These are phyloP conservation scores for Bruguiera hainesii DNA, from an alignment of 441 rosid genomes.

Conservation along the genomic window DNA sequence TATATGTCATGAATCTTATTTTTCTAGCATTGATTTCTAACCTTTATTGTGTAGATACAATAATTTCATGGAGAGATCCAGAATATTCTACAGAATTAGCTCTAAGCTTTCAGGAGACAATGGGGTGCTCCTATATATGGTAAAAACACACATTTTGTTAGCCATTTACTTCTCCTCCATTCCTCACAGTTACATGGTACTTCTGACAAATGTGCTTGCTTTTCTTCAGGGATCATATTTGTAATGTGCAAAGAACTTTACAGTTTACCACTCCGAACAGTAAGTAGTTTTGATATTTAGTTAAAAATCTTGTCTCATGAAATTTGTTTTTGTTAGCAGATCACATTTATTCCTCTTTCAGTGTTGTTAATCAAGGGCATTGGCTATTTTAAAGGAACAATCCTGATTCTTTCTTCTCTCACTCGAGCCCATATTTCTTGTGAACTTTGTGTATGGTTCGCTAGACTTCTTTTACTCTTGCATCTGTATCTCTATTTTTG, in stretches of 20 bases:
- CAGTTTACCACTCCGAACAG: slow-evolving; percentile 79
- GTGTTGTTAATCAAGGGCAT: not conserved
- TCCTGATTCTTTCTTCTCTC: not conserved
- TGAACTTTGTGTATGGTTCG: not conserved
- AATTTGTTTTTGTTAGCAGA: not conserved
- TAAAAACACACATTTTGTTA: slow-evolving; percentile 24
- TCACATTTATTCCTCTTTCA: not conserved
- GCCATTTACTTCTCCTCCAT: slow-evolving; percentile 7
- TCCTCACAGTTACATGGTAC: slow-evolving; percentile 5
- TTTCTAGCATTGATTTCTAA: slow-evolving; percentile 14
- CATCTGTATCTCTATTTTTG: no score
- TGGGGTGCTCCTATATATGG: slow-evolving; percentile 98
- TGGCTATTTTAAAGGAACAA: not conserved
- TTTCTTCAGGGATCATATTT: slow-evolving; percentile 80
- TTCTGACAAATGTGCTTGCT: slow-evolving; percentile 19
- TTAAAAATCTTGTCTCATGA: not conserved
- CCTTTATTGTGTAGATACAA: slow-evolving; percentile 62
- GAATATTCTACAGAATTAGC: slow-evolving; percentile 90
- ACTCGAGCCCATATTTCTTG: not conserved
- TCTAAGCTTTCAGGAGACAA: slow-evolving; percentile 94
- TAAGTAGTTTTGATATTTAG: slow-evolving; percentile 38
- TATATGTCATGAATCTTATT: not conserved
- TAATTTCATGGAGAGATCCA: slow-evolving; percentile 98
- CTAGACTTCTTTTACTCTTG: no score
- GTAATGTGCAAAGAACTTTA: slow-evolving; percentile 78